Evolutionary conservation across 768 basidiomycete genomes (phyloP).

Genomic region (Leccinum aurantiacum): DNA sequence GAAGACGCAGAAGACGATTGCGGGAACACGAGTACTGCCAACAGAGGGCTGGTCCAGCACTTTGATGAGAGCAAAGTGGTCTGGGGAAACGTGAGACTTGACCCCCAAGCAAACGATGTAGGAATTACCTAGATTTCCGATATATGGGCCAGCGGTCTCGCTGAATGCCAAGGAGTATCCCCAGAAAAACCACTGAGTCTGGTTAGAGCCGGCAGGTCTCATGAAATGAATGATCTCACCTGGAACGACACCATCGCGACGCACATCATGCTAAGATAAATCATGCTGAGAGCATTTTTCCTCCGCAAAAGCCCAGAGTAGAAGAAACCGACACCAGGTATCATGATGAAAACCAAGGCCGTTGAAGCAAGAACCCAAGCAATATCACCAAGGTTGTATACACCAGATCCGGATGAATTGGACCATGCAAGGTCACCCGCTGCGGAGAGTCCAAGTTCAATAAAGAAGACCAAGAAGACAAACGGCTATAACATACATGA

Average conservation of each 20-base stretch:
- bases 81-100: conserved; percentile 37
- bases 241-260: conserved; percentile 83
- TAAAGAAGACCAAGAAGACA: neutral
- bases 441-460: conserved; percentile 14
- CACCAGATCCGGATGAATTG: conserved; percentile 22
- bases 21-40: conserved; percentile 69
- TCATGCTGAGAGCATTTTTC: conserved; percentile 93
- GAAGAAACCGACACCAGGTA: conserved; percentile 83
- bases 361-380: conserved; percentile 71
- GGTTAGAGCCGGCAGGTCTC: neutral
- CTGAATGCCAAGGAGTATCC: conserved; percentile 92
- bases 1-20: conserved; percentile 78
- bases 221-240: conserved; percentile 56
- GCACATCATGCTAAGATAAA: conserved; percentile 75
- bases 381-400: conserved; percentile 65
- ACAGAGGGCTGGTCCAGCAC: conserved; percentile 76
- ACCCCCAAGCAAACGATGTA: neutral
- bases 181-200: conserved; percentile 91
- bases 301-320: conserved; percentile 89
- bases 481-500: conserved; percentile 29
- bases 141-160: conserved; percentile 68
- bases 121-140: conserved; percentile 77
- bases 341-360: conserved; percentile 84
- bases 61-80: conserved; percentile 78
- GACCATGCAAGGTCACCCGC: conserved; percentile 41